Conservation (phyloP, 1,139 yeast genomes). For the Suhomyces panamericanus region DNA sequence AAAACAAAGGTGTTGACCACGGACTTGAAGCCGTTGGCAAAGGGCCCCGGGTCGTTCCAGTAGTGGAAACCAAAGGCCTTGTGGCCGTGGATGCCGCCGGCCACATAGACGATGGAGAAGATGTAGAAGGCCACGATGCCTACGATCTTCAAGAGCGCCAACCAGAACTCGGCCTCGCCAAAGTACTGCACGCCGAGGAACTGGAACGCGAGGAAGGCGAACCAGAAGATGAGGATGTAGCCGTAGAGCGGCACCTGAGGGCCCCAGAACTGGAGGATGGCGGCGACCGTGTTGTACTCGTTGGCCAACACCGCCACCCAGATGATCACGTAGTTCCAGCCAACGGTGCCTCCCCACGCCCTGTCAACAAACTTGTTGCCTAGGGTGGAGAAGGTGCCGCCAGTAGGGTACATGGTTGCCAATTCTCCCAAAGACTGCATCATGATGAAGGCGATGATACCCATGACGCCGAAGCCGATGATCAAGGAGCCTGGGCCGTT, state of each 20-base stretch:
- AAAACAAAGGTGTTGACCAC: slow-evolving; percentile 70
- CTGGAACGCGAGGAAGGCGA: slow-evolving; percentile 52
- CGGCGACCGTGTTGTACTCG: slow-evolving; percentile 56
- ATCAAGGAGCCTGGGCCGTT: slow-evolving; percentile 50
- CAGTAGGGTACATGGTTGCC: slow-evolving; percentile 52
- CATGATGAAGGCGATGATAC: slow-evolving; percentile 56
- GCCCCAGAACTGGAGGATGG: slow-evolving; percentile 59
- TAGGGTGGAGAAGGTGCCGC: slow-evolving; percentile 55
- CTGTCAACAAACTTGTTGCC: slow-evolving; percentile 55
- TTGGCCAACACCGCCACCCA: slow-evolving; percentile 63
- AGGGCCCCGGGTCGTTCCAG: slow-evolving; percentile 54
- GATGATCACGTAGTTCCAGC: slow-evolving; percentile 62
- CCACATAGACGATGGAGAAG: slow-evolving; percentile 57
- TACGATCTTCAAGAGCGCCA: slow-evolving; percentile 55
- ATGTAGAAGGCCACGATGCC: slow-evolving; percentile 60
- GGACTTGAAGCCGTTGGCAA: slow-evolving; percentile 42
- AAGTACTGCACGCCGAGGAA: slow-evolving; percentile 57
- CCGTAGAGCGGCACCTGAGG: slow-evolving; percentile 62
- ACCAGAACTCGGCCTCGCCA: slow-evolving; percentile 71
- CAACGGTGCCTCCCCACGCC: slow-evolving; percentile 61
- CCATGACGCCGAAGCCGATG: slow-evolving; percentile 50
- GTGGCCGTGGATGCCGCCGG: slow-evolving; percentile 63
- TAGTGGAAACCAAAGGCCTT: slow-evolving; percentile 54
- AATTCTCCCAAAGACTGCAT: slow-evolving; percentile 61
- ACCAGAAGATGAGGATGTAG: slow-evolving; percentile 57